Percentiles rank a stretch among this genome's conserved stretches.
These are phyloP conservation scores for Isabelozyma pseudorhagii DNA, from an alignment of 805 yeast genomes.

Conservation along the genomic window DNA sequence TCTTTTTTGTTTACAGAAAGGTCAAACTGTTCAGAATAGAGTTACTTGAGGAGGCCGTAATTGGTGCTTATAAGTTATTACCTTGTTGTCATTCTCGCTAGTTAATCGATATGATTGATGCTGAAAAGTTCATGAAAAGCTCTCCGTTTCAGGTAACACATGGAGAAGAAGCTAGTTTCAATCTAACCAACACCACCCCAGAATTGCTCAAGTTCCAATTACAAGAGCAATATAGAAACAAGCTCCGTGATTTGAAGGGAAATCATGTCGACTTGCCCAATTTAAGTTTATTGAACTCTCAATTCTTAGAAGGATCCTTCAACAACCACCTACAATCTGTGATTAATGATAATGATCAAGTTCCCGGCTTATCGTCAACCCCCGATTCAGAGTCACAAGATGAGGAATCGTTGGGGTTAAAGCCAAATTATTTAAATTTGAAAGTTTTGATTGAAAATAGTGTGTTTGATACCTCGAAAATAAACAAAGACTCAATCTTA, in stretches of 20 bases:
- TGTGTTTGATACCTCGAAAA: slow-evolving; percentile 36
- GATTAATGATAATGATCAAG: slow-evolving; percentile 18
- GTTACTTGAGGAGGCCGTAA: no score
- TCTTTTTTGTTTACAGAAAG: no score
- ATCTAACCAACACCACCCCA: slow-evolving; percentile 37
- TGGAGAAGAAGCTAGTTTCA: slow-evolving; percentile 22
- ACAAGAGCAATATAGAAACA: slow-evolving; percentile 34
- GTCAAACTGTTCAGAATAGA: no score
- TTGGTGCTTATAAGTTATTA: no score
- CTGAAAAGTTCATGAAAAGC: slow-evolving; percentile 31
- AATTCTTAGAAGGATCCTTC: slow-evolving; percentile 27
- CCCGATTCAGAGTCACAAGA: slow-evolving; percentile 16
- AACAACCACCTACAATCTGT: slow-evolving; percentile 31
- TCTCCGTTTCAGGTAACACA: slow-evolving; percentile 35
- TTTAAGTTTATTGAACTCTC: slow-evolving; percentile 14
- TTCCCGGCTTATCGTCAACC: slow-evolving; percentile 15
- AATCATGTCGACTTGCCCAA: slow-evolving; percentile 9
- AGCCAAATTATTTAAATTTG: slow-evolving; percentile 34
- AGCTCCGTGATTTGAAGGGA: slow-evolving; percentile 12
- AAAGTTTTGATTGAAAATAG: slow-evolving; percentile 45
- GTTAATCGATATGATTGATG: slow-evolving; percentile 27
- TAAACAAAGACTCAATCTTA: slow-evolving; percentile 30
- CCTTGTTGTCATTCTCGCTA: not conserved
- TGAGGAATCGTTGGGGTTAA: slow-evolving; percentile 4
- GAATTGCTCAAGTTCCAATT: slow-evolving; percentile 43